Conservation (phyloP, 352 stramenopile genomes). For the Phytopythium delawarense region DNA sequence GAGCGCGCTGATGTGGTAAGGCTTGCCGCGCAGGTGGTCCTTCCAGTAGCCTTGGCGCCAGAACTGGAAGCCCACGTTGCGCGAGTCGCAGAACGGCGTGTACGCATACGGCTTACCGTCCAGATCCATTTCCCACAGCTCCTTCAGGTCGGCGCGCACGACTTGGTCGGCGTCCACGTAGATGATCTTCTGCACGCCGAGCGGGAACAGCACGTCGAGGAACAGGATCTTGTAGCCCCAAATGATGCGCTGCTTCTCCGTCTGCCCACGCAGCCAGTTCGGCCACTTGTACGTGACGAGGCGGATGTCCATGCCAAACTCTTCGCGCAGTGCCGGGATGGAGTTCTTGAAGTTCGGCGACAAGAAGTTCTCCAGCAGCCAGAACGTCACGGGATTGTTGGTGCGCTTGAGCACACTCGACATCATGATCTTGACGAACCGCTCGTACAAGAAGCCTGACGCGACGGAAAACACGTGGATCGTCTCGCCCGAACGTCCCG, state of each 20-base stretch:
- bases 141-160: conserved; percentile 96
- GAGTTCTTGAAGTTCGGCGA: conserved; percentile 97
- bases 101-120: conserved; percentile 96
- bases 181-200: conserved; percentile 98
- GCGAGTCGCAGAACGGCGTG: conserved; percentile 97
- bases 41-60: conserved; percentile 99
- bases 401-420: conserved; percentile 97
- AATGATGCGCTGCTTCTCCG: conserved; percentile 99
- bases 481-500: conserved; percentile 77
- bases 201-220: conserved; percentile 98
- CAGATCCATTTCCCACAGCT: conserved; percentile 99
- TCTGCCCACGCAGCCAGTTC: conserved; percentile 97
- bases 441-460: conserved; percentile 97
- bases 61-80: conserved; percentile 98
- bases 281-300: conserved; percentile 99
- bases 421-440: conserved; percentile 99
- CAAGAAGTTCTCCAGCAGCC: conserved; percentile 99
- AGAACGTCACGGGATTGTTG: conserved; percentile 98
- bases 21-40: conserved; percentile 93
- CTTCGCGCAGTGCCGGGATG: conserved; percentile 88
- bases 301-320: conserved; percentile 96
- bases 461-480: conserved; percentile 99
- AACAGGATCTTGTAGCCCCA: conserved; percentile 99
- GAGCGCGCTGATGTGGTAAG: conserved; percentile 99
- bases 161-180: conserved; percentile 99